Base-by-base conservation (phyloP, 306 rosid species). In the Mimosa pudica region DNA sequence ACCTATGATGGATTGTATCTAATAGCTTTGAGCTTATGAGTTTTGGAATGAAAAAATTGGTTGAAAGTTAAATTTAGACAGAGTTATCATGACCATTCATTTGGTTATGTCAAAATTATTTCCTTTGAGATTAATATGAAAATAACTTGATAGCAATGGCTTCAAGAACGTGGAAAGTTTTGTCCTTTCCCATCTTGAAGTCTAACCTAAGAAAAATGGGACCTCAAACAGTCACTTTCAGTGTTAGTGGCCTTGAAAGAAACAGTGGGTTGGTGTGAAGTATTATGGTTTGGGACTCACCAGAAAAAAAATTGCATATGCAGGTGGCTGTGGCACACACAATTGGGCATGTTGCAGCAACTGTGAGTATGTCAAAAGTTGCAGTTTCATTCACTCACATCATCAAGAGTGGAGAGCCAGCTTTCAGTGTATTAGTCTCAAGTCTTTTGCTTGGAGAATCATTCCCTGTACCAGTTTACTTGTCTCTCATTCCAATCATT, bases 301-400 rank as follows among this genome's bases (percentile, higher is more conserved):
- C 45, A 61, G 24, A 70, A 51, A 60, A 24, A 67, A 51, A 68
- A 52, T 33, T 71, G 71, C 71, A 17, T 20, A 3, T 74, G 41
- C 66, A 93, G 98, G 98, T 93, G 67, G 95, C 98, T 0, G 90
- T 93, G 83, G 95, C 94, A 2, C 98, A 91, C 83, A 85, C 97
- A 57, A 89, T 93, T 70, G 98, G 98, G 64, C 98, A 93, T 79
- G 98, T 93, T 11, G 98, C 98, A 57, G 98, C 95, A 18, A 91
- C 97, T 4, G 93, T 93, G 84, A 93, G 98, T 16, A 93, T 93
- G 98, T 86, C 98, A 45, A 93, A 93, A 67, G 98, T 93, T 32
- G 97, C 98, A 2, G 97, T 90, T 72, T 91, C 98, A 1, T 91
- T 93, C 85, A 93, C 97, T 4, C 98, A 93, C 77, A 88, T 91